These are phyloP conservation scores for Hypoxylon sp. DNA, from an alignment of 2,329 filamentous ascomycete genomes.

Conservation along the genomic window DNA sequence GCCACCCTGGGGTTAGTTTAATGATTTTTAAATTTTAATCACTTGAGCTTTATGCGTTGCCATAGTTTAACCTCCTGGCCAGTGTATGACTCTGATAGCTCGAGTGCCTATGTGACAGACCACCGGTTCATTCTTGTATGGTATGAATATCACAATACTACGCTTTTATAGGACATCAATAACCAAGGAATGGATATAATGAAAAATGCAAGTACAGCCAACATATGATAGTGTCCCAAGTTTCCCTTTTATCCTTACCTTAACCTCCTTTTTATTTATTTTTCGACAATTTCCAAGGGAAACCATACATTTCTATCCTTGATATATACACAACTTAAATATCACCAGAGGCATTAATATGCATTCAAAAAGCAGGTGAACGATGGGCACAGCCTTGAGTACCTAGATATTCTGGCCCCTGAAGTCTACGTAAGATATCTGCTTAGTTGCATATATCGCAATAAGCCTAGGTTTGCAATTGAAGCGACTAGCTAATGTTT, in stretches of 20 bases:
- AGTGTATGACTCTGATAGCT: not conserved
- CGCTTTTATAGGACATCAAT: not conserved
- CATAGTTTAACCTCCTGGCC: not conserved
- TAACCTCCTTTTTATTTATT: too few relatives aligned
- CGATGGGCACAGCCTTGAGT: not conserved
- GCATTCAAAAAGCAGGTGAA: not conserved
- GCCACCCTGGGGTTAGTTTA: too few relatives aligned
- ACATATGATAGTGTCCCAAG: not conserved
- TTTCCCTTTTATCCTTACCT: too few relatives aligned
- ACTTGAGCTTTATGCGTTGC: too few relatives aligned
- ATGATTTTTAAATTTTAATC: too few relatives aligned
- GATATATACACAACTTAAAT: not conserved
- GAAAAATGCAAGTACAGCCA: not conserved
- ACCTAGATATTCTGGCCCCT: not conserved
- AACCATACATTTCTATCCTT: not conserved
- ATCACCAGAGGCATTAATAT: not conserved
- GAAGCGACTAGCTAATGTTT: not conserved
- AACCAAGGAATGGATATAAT: not conserved
- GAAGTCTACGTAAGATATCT: not conserved
- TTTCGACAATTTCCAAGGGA: not conserved
- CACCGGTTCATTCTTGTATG: not conserved
- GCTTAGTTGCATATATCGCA: not conserved
- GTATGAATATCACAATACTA: not conserved
- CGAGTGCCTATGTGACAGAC: not conserved
- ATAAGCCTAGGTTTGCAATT: not conserved